Percentiles rank a stretch among this genome's conserved stretches.
These are phyloP conservation scores for Poteriospumella lacustris DNA, from an alignment of 108 stramenopile species.

Conservation along the genomic window DNA sequence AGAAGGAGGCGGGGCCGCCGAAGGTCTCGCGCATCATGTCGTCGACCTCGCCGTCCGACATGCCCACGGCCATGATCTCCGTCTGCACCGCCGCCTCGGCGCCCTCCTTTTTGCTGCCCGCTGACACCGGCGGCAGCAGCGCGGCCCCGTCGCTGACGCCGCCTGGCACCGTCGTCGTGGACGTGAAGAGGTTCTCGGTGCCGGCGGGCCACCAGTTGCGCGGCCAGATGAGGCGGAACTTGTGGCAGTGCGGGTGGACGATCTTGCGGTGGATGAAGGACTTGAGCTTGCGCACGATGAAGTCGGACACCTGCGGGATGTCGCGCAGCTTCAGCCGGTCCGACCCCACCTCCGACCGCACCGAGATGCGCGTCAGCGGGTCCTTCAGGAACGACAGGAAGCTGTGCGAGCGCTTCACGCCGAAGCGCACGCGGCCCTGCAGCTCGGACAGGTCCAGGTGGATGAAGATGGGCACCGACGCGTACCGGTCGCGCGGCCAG, in stretches of 20 bases:
- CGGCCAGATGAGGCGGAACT: slow-evolving; percentile 29
- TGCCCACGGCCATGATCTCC: not conserved
- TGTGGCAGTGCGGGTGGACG: slow-evolving; percentile 4
- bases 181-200: not conserved
- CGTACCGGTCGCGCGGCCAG: slow-evolving; percentile 21
- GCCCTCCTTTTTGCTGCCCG: not conserved
- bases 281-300: slow-evolving; percentile 22
- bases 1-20: not conserved
- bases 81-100: not conserved
- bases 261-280: slow-evolving; percentile 11
- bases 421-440: slow-evolving; percentile 13
- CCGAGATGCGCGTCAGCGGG: slow-evolving; percentile 2
- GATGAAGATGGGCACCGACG: slow-evolving; percentile 2
- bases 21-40: not conserved
- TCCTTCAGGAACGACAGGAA: slow-evolving; percentile 24
- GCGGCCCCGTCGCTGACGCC: not conserved
- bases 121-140: not conserved
- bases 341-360: slow-evolving; percentile 2
- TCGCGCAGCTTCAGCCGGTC: not conserved
- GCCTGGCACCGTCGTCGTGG: not conserved
- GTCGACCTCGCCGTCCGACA: not conserved
- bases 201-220: slow-evolving; percentile 30
- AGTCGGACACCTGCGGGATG: slow-evolving; percentile 17
- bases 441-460: slow-evolving; percentile 1
- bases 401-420: not conserved